Base-by-base conservation (phyloP, 176 grass and related monocot genomes). In the Oryza punctata region DNA sequence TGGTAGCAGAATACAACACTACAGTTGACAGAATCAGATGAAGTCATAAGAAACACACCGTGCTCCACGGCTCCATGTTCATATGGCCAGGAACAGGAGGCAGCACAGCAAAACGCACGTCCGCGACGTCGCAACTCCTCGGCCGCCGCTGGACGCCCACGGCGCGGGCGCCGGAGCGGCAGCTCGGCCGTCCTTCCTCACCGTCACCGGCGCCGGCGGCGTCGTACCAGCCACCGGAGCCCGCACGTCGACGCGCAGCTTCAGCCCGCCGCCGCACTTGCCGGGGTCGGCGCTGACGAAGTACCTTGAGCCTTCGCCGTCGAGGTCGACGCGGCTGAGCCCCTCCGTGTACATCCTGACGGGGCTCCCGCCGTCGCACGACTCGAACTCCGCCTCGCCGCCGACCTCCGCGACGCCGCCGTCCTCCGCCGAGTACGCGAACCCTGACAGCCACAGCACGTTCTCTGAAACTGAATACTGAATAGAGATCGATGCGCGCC, bases 191-290 rank as follows among this genome's bases (percentile, higher is more conserved):
- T 63, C 16, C 7, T 23, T 10, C 7, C 21, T 60, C 54, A 8
- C 0, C 54, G 19, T 23, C 54, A 8, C 1, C 21, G 19, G 54
- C 19, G 10, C 4, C 15, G 1, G n/a, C 14, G 32, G 8, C 27
- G 28, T 27, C 13, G 23, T n/a, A 6, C 25, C 25, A 21, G 28
- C 19, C 23, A 3, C 64, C 26, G 45, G 6, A 32, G 75, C 69
- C 47, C 30, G 25, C 74, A 93, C 91, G 27, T 85, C 52, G 64
- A 87, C 84, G n/a, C 70, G 77, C 80, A 93, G 82, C 59, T 90
- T 93, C 71, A 90, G 81, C 29, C 87, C 87, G 40, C 83, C 85
- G 66, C 52, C 74, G 84, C 91, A 87, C 70, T 57, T 90, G 41
- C 61, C 65, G 12, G 41, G 41, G 52, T 82, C 81, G 35, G 57